A percentile compares a stretch with the other conserved stretches of the same genome.
These are phyloP conservation scores for Eutrema heterophyllum DNA, from an alignment of 345 rosid genomes.

Conservation along the genomic window DNA sequence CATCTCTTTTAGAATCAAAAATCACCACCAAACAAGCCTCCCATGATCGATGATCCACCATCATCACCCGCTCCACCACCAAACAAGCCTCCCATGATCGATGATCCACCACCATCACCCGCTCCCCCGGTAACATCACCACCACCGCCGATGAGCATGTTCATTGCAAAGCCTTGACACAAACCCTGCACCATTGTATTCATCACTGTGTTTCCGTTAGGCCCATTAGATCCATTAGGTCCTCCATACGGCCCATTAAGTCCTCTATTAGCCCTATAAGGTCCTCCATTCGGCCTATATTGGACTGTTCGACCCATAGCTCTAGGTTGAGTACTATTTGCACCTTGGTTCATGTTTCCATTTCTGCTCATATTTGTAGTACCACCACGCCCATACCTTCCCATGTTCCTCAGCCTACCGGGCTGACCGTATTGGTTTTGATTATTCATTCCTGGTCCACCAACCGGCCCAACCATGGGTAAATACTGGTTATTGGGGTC, in stretches of 20 bases:
- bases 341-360: constrained; percentile 16
- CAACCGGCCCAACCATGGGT: constrained; percentile 9
- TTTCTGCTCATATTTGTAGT: constrained; percentile 5
- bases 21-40: constrained; percentile 19
- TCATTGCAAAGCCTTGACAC: constrained; percentile 12
- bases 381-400: constrained; percentile 16
- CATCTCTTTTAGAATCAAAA: neutral
- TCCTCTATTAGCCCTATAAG: neutral
- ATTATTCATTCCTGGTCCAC: constrained; percentile 1
- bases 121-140: constrained; percentile 4
- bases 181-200: constrained; percentile 25
- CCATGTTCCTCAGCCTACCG: neutral
- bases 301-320: neutral
- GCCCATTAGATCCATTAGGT: neutral
- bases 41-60: constrained; percentile 1
- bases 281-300: constrained; percentile 12
- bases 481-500: neutral
- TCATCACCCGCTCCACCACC: neutral
- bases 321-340: neutral
- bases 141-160: constrained; percentile 15
- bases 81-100: constrained; percentile 6
- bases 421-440: constrained; percentile 13
- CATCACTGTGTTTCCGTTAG: neutral
- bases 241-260: neutral
- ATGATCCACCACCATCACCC: constrained; percentile 9